Evolutionary conservation across 495 filamentous ascomycete species (phyloP).

Genomic region (Bathelium albidoporum): DNA sequence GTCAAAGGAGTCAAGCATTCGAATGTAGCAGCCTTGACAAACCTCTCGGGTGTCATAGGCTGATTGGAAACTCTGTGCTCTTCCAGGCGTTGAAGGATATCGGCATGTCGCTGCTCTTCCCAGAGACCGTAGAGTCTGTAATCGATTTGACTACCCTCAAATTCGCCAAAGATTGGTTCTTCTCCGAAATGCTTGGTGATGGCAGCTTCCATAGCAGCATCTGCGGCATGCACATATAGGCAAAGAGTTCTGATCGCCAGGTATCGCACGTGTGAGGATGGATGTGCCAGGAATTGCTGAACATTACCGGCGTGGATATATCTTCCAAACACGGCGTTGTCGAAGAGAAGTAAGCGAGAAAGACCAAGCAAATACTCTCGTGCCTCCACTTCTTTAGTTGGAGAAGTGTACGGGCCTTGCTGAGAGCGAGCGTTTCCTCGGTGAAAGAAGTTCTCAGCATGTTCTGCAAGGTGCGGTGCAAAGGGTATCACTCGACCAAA

Average conservation of each 20-base stretch:
- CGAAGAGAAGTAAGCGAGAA: slow-evolving; percentile 67
- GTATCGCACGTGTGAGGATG: slow-evolving; percentile 54
- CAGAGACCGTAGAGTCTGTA: slow-evolving; percentile 77
- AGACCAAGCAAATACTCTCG: slow-evolving; percentile 49
- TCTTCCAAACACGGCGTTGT: slow-evolving; percentile 52
- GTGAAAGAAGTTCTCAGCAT: slow-evolving; percentile 36
- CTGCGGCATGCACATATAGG: slow-evolving; percentile 68
- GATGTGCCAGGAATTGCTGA: slow-evolving; percentile 55
- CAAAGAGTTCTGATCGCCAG: slow-evolving; percentile 72
- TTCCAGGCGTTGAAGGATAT: background rate
- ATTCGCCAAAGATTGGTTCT: slow-evolving; percentile 52
- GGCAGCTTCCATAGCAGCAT: slow-evolving; percentile 62
- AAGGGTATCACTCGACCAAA: slow-evolving; percentile 73
- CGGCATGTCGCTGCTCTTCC: slow-evolving; percentile 47
- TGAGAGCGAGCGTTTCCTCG: background rate
- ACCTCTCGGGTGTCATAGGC: background rate
- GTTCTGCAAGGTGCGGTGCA: slow-evolving; percentile 56
- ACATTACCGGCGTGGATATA: slow-evolving; percentile 55
- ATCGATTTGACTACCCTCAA: slow-evolving; percentile 70
- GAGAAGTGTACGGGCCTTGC: background rate
- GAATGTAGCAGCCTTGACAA: slow-evolving; percentile 11
- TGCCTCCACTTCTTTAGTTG: slow-evolving; percentile 6
- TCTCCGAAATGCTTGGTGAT: slow-evolving; percentile 50
- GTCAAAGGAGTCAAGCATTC: slow-evolving; percentile 42
- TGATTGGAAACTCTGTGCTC: background rate